Evolutionary conservation across 768 basidiomycete species (phyloP).

Genomic region (Crucibulum laeve): DNA sequence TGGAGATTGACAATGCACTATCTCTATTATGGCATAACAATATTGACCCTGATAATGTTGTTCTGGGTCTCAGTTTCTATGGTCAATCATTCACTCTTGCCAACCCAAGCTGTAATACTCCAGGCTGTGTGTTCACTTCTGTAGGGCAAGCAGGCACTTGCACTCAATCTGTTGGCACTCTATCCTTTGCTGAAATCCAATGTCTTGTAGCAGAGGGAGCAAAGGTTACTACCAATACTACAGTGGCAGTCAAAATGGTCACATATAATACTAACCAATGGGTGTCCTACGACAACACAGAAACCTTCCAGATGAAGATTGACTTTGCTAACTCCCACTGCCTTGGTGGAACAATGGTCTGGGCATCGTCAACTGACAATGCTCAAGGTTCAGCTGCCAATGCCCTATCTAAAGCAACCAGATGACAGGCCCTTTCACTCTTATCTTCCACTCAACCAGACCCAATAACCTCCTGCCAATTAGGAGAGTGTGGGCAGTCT

Average conservation of each 20-base stretch:
- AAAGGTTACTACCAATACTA: constrained; percentile 5
- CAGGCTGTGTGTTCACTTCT: constrained; percentile 10
- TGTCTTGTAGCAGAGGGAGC: constrained; percentile 4
- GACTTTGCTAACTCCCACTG: constrained; percentile 13
- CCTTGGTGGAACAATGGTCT: constrained; percentile 14
- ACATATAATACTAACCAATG: constrained; percentile 11
- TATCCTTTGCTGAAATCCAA: constrained; percentile 15
- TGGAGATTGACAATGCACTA: constrained; percentile 13
- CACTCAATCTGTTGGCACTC: constrained; percentile 8
- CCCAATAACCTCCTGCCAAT: no score
- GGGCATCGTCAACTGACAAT: constrained; percentile 7
- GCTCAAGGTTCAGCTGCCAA: constrained; percentile 3
- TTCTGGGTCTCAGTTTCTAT: constrained; percentile 15
- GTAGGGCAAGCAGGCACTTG: constrained; percentile 10
- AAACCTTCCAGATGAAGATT: constrained; percentile 14
- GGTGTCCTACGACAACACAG: constrained; percentile 14
- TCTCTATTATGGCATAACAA: constrained; percentile 3
- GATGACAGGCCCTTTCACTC: constrained; percentile 1
- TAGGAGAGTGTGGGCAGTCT: no score
- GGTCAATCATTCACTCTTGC: constrained; percentile 13
- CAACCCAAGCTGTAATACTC: constrained; percentile 8
- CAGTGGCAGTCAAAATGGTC: constrained; percentile 11
- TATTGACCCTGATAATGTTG: constrained; percentile 9
- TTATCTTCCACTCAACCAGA: no score
- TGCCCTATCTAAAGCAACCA: constrained; percentile 2